Evolutionary conservation across 139 green algal species (phyloP).

Genomic region (Micractinium sp.): DNA sequence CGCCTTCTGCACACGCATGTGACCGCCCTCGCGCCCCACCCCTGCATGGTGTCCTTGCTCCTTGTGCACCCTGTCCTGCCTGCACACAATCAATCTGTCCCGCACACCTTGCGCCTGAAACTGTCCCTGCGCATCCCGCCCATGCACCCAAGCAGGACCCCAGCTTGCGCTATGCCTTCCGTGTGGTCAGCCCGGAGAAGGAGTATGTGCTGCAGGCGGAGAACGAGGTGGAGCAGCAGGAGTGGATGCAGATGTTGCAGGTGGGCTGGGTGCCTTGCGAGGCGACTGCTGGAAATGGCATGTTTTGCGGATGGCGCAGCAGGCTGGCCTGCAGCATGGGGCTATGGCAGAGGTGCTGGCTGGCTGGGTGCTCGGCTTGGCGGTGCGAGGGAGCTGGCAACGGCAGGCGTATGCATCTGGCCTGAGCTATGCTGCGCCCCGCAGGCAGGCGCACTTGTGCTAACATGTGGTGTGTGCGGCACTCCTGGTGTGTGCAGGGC

Average conservation of each 20-base stretch:
- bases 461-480: not conserved
- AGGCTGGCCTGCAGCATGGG: slow-evolving; percentile 72
- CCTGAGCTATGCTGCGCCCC: too few species aligned
- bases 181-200: slow-evolving; percentile 80
- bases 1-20: too few species aligned
- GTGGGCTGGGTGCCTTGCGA: not conserved
- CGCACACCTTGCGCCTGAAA: too few species aligned
- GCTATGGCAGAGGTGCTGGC: slow-evolving; percentile 58
- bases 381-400: not conserved
- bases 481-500: not conserved
- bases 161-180: slow-evolving; percentile 78
- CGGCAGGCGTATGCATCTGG: not conserved
- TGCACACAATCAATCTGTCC: too few species aligned
- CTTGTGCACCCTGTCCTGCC: too few species aligned
- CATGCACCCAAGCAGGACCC: slow-evolving; percentile 55
- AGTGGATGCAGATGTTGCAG: slow-evolving; percentile 88
- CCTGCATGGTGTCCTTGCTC: not conserved
- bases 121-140: not conserved
- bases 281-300: not conserved
- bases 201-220: slow-evolving; percentile 86
- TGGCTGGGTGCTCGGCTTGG: not conserved
- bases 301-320: too few species aligned
- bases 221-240: slow-evolving; percentile 68
- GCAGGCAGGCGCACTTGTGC: not conserved
- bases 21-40: too few species aligned